A percentile compares a stretch with the other conserved stretches of the same genome.
These are phyloP conservation scores for Avena eriantha DNA, from an alignment of 176 grass and related monocot genomes.

Conservation along the genomic window DNA sequence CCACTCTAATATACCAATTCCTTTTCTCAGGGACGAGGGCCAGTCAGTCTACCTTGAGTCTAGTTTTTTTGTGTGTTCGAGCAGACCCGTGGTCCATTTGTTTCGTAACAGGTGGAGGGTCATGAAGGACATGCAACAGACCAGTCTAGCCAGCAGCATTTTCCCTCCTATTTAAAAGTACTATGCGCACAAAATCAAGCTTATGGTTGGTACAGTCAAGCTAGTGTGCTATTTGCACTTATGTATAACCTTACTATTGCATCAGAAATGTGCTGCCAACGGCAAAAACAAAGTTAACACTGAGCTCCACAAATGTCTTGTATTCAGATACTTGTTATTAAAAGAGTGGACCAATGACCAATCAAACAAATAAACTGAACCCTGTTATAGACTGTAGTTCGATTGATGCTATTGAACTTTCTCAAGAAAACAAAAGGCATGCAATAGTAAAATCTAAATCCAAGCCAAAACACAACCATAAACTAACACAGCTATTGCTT, in stretches of 20 bases:
- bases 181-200: neutral
- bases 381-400: neutral
- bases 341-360: neutral
- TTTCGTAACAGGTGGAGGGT: neutral
- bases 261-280: constrained; percentile 1
- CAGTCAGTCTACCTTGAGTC: neutral
- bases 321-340: constrained; percentile 4
- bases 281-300: constrained; percentile 15
- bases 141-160: neutral
- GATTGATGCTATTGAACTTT: neutral
- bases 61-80: neutral
- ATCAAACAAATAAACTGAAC: constrained; percentile 29
- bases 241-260: neutral
- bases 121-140: neutral
- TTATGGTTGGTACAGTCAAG: constrained; percentile 6
- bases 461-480: neutral
- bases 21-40: neutral
- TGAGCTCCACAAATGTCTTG: neutral
- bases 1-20: neutral
- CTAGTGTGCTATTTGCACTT: neutral
- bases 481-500: constrained; percentile 11
- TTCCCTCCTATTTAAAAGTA: neutral
- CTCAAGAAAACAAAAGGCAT: neutral
- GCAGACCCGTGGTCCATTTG: neutral
- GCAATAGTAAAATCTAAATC: constrained; percentile 14